These are phyloP conservation scores for Pseudonectria foliicola DNA, from an alignment of 2,329 filamentous ascomycete species.

Conservation along the genomic window DNA sequence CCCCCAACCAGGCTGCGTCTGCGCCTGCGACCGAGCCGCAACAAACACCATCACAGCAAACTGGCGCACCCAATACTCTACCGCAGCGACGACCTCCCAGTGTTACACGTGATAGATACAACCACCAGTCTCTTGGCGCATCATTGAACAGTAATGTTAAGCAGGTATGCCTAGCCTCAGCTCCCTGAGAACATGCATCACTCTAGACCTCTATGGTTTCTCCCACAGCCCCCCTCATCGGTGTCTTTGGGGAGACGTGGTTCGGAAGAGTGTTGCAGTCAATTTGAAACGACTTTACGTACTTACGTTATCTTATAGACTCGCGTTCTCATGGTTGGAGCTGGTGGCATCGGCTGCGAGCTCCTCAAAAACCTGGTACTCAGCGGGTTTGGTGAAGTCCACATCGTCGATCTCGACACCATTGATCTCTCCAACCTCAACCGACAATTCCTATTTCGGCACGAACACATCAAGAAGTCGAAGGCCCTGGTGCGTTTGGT, in stretches of 20 bases:
- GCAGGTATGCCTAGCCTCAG: constrained; percentile 44
- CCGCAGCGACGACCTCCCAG: constrained; percentile 20
- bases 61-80: constrained; percentile 12
- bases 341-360: constrained; percentile 95
- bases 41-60: constrained; percentile 13
- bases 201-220: not conserved
- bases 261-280: not conserved
- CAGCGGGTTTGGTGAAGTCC: constrained; percentile 84
- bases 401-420: constrained; percentile 94
- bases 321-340: constrained; percentile 87
- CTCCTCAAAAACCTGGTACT: constrained; percentile 93
- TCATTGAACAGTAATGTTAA: constrained; percentile 60
- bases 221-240: too few relatives aligned
- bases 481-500: constrained; percentile 69
- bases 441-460: constrained; percentile 91
- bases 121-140: constrained; percentile 59
- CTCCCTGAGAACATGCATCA: not conserved
- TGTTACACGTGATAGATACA: constrained; percentile 45
- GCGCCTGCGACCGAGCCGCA: constrained; percentile 1
- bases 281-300: constrained; percentile 17
- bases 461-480: constrained; percentile 95
- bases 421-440: constrained; percentile 98
- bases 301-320: constrained; percentile 44
- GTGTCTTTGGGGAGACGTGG: too few relatives aligned
- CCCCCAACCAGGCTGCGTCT: constrained; percentile 6